Evolutionary conservation across 371 early-diverging fungal species (phyloP).

Genomic region (Mortierella sp.): DNA sequence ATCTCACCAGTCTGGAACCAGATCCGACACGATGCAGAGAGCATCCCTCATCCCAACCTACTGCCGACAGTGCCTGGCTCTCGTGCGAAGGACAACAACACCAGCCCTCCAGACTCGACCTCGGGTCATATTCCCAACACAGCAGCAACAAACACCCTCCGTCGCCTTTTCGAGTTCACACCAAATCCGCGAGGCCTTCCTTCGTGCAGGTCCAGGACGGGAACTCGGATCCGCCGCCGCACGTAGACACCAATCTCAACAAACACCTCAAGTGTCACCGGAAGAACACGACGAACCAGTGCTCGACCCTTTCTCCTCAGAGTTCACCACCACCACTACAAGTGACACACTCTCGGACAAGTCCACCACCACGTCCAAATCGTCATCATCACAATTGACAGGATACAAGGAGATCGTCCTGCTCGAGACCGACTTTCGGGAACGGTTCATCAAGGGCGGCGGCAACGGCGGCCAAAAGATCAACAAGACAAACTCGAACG

Average conservation of each 20-base stretch:
- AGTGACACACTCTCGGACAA: background rate
- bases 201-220: constrained; percentile 37
- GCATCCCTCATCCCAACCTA: background rate
- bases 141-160: background rate
- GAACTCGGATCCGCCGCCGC: constrained; percentile 12
- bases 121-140: background rate
- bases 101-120: background rate
- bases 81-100: constrained; percentile 2
- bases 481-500: constrained; percentile 90
- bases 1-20: background rate
- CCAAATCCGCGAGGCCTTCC: constrained; percentile 29
- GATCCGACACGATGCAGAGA: background rate
- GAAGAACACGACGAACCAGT: background rate
- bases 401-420: constrained; percentile 69
- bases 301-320: background rate
- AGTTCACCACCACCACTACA: background rate
- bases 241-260: background rate
- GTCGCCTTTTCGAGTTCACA: constrained; percentile 13
- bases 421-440: constrained; percentile 83
- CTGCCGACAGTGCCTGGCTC: constrained; percentile 14
- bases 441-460: constrained; percentile 89
- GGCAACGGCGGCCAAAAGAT: constrained; percentile 96
- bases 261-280: background rate
- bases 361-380: background rate
- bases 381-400: background rate